These are phyloP conservation scores for Neurospora sp. DNA, from an alignment of 495 filamentous ascomycete species.

Conservation along the genomic window DNA sequence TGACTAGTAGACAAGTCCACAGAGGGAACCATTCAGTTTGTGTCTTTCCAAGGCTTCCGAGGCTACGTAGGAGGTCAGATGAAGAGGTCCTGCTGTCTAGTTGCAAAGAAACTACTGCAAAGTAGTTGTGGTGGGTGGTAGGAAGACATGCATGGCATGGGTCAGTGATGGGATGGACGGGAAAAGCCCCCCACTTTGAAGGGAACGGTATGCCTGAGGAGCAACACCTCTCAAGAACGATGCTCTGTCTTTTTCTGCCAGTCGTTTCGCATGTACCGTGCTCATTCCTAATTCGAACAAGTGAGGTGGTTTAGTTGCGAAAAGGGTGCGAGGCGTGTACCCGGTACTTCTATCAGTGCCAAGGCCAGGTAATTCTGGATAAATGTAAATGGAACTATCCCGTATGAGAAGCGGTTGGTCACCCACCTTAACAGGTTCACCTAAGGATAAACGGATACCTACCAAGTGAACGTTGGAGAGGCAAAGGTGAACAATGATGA, in stretches of 20 bases:
- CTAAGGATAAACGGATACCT: not conserved
- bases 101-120: not conserved
- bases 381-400: not conserved
- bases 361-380: not conserved
- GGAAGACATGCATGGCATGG: not conserved
- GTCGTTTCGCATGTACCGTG: not conserved
- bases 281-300: not conserved
- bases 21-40: too few relatives aligned
- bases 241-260: not conserved
- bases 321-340: not conserved
- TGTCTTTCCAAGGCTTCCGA: not conserved
- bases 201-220: not conserved
- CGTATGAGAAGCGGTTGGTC: not conserved
- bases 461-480: not conserved
- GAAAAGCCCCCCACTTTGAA: not conserved
- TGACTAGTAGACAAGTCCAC: too few relatives aligned
- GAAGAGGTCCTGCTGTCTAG: not conserved
- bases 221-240: not conserved
- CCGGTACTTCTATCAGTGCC: not conserved
- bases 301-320: not conserved
- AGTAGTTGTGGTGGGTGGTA: not conserved
- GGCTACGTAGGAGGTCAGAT: not conserved
- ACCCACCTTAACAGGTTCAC: not conserved
- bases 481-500: not conserved
- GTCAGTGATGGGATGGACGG: not conserved